Evolutionary conservation across 2,329 filamentous ascomycete species (phyloP).

Genomic region (Fusarium haematococcum): DNA sequence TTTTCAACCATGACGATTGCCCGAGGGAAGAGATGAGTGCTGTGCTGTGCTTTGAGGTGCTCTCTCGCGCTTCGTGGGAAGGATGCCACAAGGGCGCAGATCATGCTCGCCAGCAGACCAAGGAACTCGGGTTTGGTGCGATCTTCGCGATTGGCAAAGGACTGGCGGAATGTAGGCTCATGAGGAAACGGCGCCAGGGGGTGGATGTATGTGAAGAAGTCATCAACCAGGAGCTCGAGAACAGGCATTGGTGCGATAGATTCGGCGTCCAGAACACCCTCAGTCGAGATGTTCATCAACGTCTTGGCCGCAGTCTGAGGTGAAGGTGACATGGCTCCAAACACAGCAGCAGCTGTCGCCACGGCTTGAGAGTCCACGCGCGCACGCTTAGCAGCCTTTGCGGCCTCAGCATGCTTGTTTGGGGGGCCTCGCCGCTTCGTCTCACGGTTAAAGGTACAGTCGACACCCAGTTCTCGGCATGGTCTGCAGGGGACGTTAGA

Average conservation of each 20-base stretch:
- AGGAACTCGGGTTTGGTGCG: conserved; percentile 75
- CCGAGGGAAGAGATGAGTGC: conserved; percentile 74
- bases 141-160: conserved; percentile 75
- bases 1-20: conserved; percentile 77
- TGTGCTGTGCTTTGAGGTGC: conserved; percentile 74
- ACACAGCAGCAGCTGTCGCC: conserved; percentile 26
- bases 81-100: conserved; percentile 78
- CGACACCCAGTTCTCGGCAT: conserved; percentile 67
- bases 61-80: conserved; percentile 79
- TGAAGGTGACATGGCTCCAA: conserved; percentile 51
- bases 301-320: conserved; percentile 62
- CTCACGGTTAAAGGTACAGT: conserved; percentile 68
- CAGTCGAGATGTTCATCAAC: conserved; percentile 58
- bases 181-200: conserved; percentile 83
- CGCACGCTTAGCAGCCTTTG: conserved; percentile 63
- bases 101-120: conserved; percentile 79
- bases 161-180: conserved; percentile 79
- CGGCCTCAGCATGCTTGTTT: conserved; percentile 69
- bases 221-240: conserved; percentile 77
- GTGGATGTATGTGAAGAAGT: conserved; percentile 87
- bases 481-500: conserved; percentile 67
- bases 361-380: conserved; percentile 50
- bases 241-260: conserved; percentile 77
- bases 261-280: conserved; percentile 69
- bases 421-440: conserved; percentile 70